phyloP scores from a whole-genome alignment of 345 rosid species.

The Hevea brasiliensis region DNA sequence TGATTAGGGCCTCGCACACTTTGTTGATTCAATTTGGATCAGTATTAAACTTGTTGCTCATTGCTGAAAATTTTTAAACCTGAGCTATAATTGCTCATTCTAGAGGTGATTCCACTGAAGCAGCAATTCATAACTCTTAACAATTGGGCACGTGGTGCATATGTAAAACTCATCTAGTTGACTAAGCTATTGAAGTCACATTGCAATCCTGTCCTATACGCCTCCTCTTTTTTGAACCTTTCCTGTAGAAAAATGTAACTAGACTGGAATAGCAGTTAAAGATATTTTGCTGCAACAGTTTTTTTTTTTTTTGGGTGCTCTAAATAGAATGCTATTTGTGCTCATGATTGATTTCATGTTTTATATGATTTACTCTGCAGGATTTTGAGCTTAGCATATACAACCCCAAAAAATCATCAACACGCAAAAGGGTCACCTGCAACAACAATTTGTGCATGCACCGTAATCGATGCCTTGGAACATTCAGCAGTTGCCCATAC shows the following conservation, averaged over 20 bases:
- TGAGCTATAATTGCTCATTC: background rate
- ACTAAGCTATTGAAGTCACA: background rate
- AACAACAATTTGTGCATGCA: conserved; percentile 61
- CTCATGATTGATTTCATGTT: conserved; percentile 15
- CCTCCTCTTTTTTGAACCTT: too few relatives aligned
- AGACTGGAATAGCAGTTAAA: background rate
- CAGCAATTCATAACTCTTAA: background rate
- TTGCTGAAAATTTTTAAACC: background rate
- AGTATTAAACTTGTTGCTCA: background rate
- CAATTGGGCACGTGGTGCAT: background rate
- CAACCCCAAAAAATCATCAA: conserved; percentile 62
- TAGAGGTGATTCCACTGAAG: background rate
- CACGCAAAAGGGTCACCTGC: conserved; percentile 75
- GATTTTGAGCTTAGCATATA: conserved; percentile 71
- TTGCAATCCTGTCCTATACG: background rate
- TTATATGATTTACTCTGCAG: conserved; percentile 34
- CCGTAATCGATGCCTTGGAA: conserved; percentile 58
- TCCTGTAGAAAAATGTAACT: background rate
- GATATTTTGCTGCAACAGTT: background rate
- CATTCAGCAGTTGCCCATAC: conserved; percentile 78
- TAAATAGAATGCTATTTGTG: background rate
- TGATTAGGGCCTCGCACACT: background rate
- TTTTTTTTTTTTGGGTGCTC: background rate
- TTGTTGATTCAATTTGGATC: background rate
- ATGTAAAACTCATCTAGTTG: background rate